Evolutionary conservation across 257 asterid species (phyloP).

Genomic region (Phtheirospermum japonicum): DNA sequence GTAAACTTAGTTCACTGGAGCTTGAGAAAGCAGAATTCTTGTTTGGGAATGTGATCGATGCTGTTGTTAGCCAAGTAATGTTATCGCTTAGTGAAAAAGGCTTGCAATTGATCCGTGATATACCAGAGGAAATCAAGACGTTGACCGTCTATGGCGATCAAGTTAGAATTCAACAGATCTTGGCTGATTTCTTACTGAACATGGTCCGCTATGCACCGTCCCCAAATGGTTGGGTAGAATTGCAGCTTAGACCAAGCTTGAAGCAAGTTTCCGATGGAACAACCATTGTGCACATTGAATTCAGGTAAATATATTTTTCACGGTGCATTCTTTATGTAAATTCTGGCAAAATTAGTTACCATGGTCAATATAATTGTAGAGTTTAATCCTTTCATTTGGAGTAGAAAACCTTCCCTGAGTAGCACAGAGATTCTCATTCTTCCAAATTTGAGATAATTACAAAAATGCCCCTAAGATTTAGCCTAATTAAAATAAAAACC

Average conservation of each 20-base stretch:
- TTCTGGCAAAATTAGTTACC: too few relatives aligned
- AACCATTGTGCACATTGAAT: slow-evolving; percentile 51
- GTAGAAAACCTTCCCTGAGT: too few relatives aligned
- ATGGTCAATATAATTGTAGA: too few relatives aligned
- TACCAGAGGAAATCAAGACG: slow-evolving; percentile 79
- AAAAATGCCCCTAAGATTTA: too few relatives aligned
- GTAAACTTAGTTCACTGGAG: slow-evolving; percentile 50
- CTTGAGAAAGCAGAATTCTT: slow-evolving; percentile 66
- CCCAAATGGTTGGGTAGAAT: slow-evolving; percentile 79
- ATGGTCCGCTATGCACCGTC: slow-evolving; percentile 33
- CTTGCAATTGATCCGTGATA: slow-evolving; percentile 67
- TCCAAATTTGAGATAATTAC: not conserved
- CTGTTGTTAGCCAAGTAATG: slow-evolving; percentile 93
- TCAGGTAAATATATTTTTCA: slow-evolving; percentile 46
- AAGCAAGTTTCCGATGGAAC: slow-evolving; percentile 53
- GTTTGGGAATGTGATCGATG: slow-evolving; percentile 76
- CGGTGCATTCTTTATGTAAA: too few relatives aligned
- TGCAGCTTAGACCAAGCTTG: slow-evolving; percentile 66
- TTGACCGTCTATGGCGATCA: slow-evolving; percentile 42
- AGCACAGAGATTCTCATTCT: not conserved
- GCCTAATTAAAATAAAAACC: too few relatives aligned
- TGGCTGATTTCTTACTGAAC: slow-evolving; percentile 34
- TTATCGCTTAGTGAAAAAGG: slow-evolving; percentile 60
- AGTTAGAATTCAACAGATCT: slow-evolving; percentile 37
- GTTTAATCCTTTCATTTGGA: too few relatives aligned